These are phyloP conservation scores for Chaetomiaceae sp. DNA, from an alignment of 2,329 filamentous ascomycete genomes.

Conservation along the genomic window DNA sequence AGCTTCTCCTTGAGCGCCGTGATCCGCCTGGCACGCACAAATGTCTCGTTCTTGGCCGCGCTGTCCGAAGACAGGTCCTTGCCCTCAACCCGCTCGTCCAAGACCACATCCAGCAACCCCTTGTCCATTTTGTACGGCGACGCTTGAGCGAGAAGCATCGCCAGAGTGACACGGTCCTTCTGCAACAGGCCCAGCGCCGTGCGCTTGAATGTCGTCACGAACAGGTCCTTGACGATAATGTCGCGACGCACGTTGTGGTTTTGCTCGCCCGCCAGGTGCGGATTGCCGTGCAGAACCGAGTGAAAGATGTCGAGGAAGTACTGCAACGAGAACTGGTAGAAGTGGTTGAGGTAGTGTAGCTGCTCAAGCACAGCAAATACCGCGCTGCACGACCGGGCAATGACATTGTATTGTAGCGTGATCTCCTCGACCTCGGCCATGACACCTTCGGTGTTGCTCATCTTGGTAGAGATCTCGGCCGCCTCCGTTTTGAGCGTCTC, in stretches of 20 bases:
- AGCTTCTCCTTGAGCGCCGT: conserved; percentile 69
- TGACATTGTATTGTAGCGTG: conserved; percentile 87
- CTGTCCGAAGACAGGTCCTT: conserved; percentile 70
- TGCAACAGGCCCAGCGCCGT: conserved; percentile 92
- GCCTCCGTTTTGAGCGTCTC: conserved; percentile 98
- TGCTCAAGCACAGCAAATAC: conserved; percentile 97
- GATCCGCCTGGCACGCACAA: conserved; percentile 65
- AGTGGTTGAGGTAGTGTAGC: conserved; percentile 96
- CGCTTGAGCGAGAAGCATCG: conserved; percentile 90
- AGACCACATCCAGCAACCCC: conserved; percentile 75
- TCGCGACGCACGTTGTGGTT: conserved; percentile 79
- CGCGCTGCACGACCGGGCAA: conserved; percentile 91
- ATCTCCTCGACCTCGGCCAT: conserved; percentile 98
- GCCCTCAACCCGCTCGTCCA: conserved; percentile 72
- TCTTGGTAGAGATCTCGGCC: conserved; percentile 92
- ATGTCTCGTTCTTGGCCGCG: conserved; percentile 61
- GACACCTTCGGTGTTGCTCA: conserved; percentile 92
- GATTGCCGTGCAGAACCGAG: conserved; percentile 77
- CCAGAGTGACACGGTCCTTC: conserved; percentile 89
- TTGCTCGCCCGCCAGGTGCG: conserved; percentile 63
- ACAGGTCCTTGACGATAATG: conserved; percentile 86
- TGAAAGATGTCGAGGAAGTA: conserved; percentile 99
- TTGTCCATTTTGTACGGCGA: conserved; percentile 97
- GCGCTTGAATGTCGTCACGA: conserved; percentile 84
- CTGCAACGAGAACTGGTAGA: conserved; percentile 98